Base-by-base conservation (phyloP, 179 eudicot genomes). In the Gypsophila paniculata region DNA sequence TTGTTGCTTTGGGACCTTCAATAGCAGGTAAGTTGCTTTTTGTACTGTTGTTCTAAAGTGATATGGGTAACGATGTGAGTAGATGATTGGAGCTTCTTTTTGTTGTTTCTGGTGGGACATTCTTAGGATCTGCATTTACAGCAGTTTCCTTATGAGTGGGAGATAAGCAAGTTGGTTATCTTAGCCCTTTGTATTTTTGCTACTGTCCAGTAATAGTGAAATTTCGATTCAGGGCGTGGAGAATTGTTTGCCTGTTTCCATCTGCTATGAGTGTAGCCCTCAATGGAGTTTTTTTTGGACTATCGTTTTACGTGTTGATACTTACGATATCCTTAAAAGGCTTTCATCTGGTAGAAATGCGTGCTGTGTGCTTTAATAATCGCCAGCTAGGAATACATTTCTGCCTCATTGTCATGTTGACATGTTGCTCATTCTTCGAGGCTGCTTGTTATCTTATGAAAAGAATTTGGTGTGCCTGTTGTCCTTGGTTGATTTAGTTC, bases 1-100 rank as follows among this genome's bases (percentile, higher is more conserved):
- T 81, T 19, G 91, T 95, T 72, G 99, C 99, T 79, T 81, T 95
- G 77, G 99, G 99, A 36, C 89, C 93, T 72, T 85, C 97, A 74
- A 90, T 95, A 80, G 99, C 96, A 76, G 99, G 99, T 94, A 84
- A 48, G 29, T 21, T 69, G 23, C 60, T 34, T 42, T 61, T 66
- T 25, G 23, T 23, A 25, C 17, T 39, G 54, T 22, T 22, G 4
- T 52, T 46, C 18, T 46, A 66, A 0, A 46, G 23, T 46, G 7
- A 9, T 44, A 25, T 57, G 7, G 29, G 49, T 25, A 29, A 77
- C 61, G 21, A 61, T 22, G 29, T 48, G 39, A 15, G 73, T 44
- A 61, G 21, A 60, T 76, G 12, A 63, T 36, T 64, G 12, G 8
- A 5, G 17, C n/a, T 2, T 9, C 11, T 8, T 57, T 57, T 57